Conservation (phyloP, 768 basidiomycete species). For the Mycena floridula region DNA sequence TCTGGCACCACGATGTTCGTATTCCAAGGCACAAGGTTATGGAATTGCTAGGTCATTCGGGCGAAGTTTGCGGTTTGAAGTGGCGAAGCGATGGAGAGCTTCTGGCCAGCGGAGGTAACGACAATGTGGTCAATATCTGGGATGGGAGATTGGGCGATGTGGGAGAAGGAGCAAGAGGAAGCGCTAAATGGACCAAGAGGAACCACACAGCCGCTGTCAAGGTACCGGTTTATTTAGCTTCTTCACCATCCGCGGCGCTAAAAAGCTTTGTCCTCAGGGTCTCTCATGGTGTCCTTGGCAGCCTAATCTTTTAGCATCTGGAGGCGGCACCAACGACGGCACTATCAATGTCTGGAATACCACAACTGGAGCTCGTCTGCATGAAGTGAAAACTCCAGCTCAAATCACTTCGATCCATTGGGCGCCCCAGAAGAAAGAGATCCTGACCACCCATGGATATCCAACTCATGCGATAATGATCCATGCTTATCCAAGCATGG, state of each 20-base stretch:
- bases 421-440: slow-evolving; percentile 82
- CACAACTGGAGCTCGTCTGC: slow-evolving; percentile 86
- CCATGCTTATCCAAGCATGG: slow-evolving; percentile 81
- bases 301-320: slow-evolving; percentile 81
- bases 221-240: slow-evolving; percentile 26
- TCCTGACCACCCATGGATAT: slow-evolving; percentile 91
- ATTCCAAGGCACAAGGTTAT: slow-evolving; percentile 83
- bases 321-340: slow-evolving; percentile 93
- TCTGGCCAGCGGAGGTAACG: slow-evolving; percentile 93
- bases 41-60: slow-evolving; percentile 84
- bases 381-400: slow-evolving; percentile 79
- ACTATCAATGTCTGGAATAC: slow-evolving; percentile 89
- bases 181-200: slow-evolving; percentile 84
- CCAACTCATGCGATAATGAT: slow-evolving; percentile 82
- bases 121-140: slow-evolving; percentile 98
- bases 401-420: slow-evolving; percentile 92
- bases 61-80: slow-evolving; percentile 88
- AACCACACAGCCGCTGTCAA: slow-evolving; percentile 89
- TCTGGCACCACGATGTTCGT: slow-evolving; percentile 95
- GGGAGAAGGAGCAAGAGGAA: slow-evolving; percentile 42
- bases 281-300: slow-evolving; percentile 99
- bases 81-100: slow-evolving; percentile 88
- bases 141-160: slow-evolving; percentile 73
- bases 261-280: slow-evolving; percentile 48
- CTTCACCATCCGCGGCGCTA: neutral